phyloP scores from a whole-genome alignment of 2,329 filamentous ascomycete species.

The Venturia nashicola region DNA sequence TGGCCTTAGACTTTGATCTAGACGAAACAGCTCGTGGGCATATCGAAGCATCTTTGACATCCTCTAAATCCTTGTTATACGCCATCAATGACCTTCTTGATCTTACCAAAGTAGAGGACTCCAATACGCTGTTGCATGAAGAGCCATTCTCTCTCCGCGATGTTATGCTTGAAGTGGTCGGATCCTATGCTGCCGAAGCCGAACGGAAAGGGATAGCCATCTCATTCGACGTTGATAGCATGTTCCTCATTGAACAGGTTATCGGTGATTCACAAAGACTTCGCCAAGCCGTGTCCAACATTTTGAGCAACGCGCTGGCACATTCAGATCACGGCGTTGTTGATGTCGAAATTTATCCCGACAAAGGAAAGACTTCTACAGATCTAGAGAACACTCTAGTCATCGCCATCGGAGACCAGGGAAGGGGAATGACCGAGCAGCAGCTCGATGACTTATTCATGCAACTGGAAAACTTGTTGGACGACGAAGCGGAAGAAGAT shows the following conservation, averaged over 20 bases:
- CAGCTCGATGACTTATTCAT: neutral
- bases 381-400: neutral
- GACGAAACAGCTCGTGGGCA: neutral
- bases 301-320: neutral
- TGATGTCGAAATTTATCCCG: neutral
- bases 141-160: neutral
- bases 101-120: neutral
- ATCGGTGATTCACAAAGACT: neutral
- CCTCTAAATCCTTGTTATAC: slow-evolving; percentile 4
- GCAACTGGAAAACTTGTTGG: neutral
- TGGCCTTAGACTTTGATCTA: neutral
- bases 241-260: neutral
- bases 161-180: neutral
- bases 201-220: neutral
- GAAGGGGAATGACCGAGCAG: neutral
- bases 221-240: neutral
- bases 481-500: neutral
- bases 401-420: neutral
- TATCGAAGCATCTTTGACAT: neutral
- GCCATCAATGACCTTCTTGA: slow-evolving; percentile 1
- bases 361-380: neutral
- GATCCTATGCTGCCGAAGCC: neutral
- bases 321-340: neutral
- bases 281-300: neutral
- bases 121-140: neutral